Conservation (phyloP, 2,329 filamentous ascomycete genomes). For the Pseudocercospora musae region DNA sequence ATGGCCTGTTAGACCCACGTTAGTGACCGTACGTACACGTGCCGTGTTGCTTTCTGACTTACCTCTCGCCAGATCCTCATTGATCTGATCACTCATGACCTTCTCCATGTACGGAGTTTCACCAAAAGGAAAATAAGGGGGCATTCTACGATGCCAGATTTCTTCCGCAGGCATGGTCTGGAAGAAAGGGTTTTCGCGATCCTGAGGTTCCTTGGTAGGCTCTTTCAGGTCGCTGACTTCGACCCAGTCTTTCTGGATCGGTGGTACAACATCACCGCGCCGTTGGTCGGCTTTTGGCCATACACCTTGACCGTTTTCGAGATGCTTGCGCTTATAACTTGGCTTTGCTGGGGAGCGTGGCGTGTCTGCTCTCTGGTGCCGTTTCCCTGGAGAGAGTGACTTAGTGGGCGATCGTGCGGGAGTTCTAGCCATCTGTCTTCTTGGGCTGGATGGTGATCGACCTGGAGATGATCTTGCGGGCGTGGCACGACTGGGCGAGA, state of each 20-base stretch:
- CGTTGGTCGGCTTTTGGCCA: not conserved
- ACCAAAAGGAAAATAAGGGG: conserved; percentile 31
- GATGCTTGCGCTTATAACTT: not conserved
- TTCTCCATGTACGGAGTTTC: conserved; percentile 32
- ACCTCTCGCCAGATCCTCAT: conserved; percentile 29
- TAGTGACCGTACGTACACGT: not conserved
- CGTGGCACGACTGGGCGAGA: not conserved
- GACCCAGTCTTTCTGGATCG: conserved; percentile 13
- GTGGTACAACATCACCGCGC: conserved; percentile 12
- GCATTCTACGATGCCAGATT: conserved; percentile 32
- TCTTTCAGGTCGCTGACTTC: not conserved
- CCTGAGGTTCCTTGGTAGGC: not conserved
- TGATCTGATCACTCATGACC: conserved; percentile 29
- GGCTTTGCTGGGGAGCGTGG: not conserved
- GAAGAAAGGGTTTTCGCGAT: conserved; percentile 28
- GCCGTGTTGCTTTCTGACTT: conserved; percentile 9
- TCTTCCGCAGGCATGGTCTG: conserved; percentile 29
- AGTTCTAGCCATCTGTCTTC: not conserved
- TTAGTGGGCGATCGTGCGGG: not conserved
- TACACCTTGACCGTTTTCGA: not conserved
- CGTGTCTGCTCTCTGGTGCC: not conserved
- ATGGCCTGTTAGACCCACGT: not conserved
- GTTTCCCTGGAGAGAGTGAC: not conserved
- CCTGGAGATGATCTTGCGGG: not conserved
- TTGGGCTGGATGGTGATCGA: not conserved